A percentile compares a stretch with the other conserved stretches of the same genome.
phyloP scores from a whole-genome alignment of 139 green algal species.

The Edaphochlamys debaryana region DNA sequence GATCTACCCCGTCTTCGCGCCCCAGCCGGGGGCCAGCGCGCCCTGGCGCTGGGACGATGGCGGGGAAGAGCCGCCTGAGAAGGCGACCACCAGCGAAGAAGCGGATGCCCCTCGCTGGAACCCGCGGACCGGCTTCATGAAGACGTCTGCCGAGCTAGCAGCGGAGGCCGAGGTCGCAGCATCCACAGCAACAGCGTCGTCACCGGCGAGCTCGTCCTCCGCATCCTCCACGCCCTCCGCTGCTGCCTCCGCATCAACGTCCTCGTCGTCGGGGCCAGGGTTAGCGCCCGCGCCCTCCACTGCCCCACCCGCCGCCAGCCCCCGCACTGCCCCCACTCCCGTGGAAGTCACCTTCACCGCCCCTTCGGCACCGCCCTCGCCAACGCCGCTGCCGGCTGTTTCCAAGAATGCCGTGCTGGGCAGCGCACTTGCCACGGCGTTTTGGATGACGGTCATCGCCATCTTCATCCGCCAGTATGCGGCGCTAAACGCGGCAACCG shows the following conservation, averaged over 20 bases:
- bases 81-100: not conserved
- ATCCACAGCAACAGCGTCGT: not conserved
- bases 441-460: constrained; percentile 51
- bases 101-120: constrained; percentile 54
- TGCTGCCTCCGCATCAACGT: too few species aligned
- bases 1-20: constrained; percentile 48
- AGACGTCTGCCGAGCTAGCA: constrained; percentile 32
- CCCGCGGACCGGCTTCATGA: constrained; percentile 61
- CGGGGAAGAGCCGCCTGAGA: not conserved
- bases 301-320: not conserved
- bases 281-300: too few species aligned
- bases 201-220: not conserved
- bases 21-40: constrained; percentile 14
- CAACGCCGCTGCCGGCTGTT: constrained; percentile 3
- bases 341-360: not conserved
- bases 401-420: constrained; percentile 8
- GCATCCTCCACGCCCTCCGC: too few species aligned
- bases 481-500: not conserved
- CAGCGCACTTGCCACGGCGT: constrained; percentile 32
- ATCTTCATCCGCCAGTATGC: constrained; percentile 51
- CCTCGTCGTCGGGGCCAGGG: not conserved
- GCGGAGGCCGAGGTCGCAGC: constrained; percentile 18
- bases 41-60: constrained; percentile 45
- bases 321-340: not conserved
- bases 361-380: constrained; percentile 14